These are phyloP conservation scores for Yamadazyma jaroonii DNA, from an alignment of 1,139 yeast genomes.

Conservation along the genomic window DNA sequence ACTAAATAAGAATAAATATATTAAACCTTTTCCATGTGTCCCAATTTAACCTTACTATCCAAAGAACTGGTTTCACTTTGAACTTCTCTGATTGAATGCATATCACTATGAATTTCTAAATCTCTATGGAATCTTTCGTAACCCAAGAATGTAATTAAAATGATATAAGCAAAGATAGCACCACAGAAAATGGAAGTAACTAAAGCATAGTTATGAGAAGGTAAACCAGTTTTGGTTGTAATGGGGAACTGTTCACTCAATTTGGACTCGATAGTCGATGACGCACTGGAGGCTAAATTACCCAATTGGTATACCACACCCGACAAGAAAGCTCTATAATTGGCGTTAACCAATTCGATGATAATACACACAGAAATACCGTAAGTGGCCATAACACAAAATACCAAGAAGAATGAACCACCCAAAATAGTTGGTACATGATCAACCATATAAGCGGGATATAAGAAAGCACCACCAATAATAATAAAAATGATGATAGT, in stretches of 20 bases:
- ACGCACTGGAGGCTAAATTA: conserved; percentile 36
- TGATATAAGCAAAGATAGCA: conserved; percentile 31
- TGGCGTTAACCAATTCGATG: conserved; percentile 35
- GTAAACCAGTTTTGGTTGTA: conserved; percentile 17
- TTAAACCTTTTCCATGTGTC: conserved; percentile 4
- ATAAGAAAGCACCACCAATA: conserved; percentile 32
- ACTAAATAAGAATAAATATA: background rate
- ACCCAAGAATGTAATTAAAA: conserved; percentile 27
- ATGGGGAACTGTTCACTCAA: conserved; percentile 32
- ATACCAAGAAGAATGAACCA: conserved; percentile 22
- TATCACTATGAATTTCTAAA: conserved; percentile 13
- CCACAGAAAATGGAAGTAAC: conserved; percentile 41
- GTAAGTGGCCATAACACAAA: conserved; percentile 38
- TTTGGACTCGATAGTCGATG: conserved; percentile 35
- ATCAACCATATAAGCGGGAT: conserved; percentile 30
- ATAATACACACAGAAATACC: conserved; percentile 38
- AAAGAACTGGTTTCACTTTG: conserved; percentile 4
- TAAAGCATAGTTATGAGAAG: conserved; percentile 30
- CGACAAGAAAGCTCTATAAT: conserved; percentile 32
- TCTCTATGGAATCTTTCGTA: conserved; percentile 31
- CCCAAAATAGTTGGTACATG: conserved; percentile 26
- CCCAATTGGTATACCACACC: conserved; percentile 42
- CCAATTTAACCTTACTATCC: conserved; percentile 3
- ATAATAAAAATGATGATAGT: conserved; percentile 33
- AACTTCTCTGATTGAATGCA: conserved; percentile 7